These are phyloP conservation scores for Botrytis medusae DNA, from an alignment of 2,329 filamentous ascomycete genomes.

Conservation along the genomic window DNA sequence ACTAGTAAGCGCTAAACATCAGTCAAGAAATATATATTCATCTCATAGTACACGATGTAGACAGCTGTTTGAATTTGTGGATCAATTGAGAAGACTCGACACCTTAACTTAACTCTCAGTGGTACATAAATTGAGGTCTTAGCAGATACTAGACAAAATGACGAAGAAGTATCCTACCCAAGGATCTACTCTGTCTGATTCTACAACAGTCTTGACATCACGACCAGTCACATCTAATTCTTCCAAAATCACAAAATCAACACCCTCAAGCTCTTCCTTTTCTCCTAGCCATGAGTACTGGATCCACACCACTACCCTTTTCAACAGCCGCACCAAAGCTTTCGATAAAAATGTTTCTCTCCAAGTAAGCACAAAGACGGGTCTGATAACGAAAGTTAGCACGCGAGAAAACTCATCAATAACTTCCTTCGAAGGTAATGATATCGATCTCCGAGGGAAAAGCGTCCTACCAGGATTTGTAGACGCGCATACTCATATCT, in stretches of 20 bases:
- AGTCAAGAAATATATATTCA: neutral
- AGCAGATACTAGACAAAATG: neutral
- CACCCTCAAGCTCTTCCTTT: neutral
- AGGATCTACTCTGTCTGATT: too few species aligned
- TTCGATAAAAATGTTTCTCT: conserved; percentile 1
- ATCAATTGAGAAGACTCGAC: neutral
- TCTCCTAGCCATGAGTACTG: neutral
- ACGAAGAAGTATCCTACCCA: neutral
- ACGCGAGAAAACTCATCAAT: neutral
- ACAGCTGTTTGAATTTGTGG: neutral
- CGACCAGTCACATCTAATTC: too few species aligned
- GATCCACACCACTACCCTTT: neutral
- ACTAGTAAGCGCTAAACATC: neutral
- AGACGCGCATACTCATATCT: neutral
- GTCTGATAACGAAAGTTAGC: neutral
- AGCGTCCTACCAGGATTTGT: neutral
- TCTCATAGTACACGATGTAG: neutral
- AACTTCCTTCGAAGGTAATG: neutral
- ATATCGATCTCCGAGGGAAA: neutral
- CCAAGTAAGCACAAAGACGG: neutral
- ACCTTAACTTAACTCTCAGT: neutral
- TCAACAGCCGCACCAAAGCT: neutral
- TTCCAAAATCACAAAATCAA: too few species aligned
- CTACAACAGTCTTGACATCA: neutral
- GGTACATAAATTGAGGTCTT: neutral